Conservation (phyloP, 1,139 yeast genomes). For the Hanseniaspora gamundiae region DNA sequence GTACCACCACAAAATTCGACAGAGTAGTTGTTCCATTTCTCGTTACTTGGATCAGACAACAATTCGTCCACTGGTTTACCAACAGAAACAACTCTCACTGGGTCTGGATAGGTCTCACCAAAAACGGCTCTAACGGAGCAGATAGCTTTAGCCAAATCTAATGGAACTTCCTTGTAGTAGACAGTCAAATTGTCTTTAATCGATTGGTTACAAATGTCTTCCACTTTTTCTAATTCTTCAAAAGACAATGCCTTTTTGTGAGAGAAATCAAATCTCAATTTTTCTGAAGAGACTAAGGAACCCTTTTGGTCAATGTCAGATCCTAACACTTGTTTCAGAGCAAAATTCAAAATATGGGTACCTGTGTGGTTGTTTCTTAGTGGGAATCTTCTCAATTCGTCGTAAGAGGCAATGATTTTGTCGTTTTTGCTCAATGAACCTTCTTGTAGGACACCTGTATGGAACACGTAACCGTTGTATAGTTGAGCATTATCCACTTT, state of each 20-base stretch:
- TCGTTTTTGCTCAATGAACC: constrained; percentile 62
- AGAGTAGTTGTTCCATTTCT: constrained; percentile 66
- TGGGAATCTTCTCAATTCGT: constrained; percentile 92
- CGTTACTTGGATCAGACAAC: constrained; percentile 53
- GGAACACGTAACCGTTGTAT: constrained; percentile 91
- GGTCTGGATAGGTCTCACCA: constrained; percentile 98
- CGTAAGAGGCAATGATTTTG: constrained; percentile 72
- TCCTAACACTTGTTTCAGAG: constrained; percentile 76
- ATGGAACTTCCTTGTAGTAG: constrained; percentile 70
- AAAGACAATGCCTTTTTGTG: constrained; percentile 72
- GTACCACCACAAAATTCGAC: constrained; percentile 99
- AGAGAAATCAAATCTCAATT: constrained; percentile 89
- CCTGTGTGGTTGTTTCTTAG: constrained; percentile 97
- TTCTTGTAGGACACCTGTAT: constrained; percentile 75
- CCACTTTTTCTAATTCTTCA: constrained; percentile 64
- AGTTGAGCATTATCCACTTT: constrained; percentile 83
- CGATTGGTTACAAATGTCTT: constrained; percentile 57
- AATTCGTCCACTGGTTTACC: constrained; percentile 84
- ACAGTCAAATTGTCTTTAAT: constrained; percentile 63
- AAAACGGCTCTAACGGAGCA: constrained; percentile 91
- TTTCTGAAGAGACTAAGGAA: constrained; percentile 90
- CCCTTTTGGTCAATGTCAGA: constrained; percentile 91
- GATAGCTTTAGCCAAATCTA: constrained; percentile 60
- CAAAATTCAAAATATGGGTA: constrained; percentile 87
- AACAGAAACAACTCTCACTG: constrained; percentile 93